Evolutionary conservation across 306 rosid species (phyloP), one percentile per base, ranked within the genome.

Genomic region (Myrica gale): DNA sequence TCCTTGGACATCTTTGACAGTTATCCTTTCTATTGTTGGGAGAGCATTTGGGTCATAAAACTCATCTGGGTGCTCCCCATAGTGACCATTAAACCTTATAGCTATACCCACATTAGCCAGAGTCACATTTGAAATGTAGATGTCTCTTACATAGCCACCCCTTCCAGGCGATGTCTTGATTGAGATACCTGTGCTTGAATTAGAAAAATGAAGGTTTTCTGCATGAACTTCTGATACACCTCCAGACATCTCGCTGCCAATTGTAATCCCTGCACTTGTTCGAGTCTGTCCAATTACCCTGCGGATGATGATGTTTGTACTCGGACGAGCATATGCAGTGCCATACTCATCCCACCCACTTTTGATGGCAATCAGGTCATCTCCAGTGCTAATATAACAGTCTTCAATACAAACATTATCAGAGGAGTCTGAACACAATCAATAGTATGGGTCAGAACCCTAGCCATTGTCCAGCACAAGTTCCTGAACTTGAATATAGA

Each of bases 291-390:
- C 91, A 1, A 74, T 44, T 9, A 91, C 84, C 81, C 97, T 78
- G 69, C 62, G 81, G 72, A 91, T 86, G 72, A 75, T 66, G 12
- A 91, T 88, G 76, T 88, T 85, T 71, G 81, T 85, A 82, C 92
- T 85, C 3, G 97, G 97, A 37, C 87, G 91, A 51, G 87, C 91
- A 16, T 78, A 89, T 21, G 87, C 82, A 68, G 82, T 89, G 72
- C 97, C 97, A 72, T 88, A 89, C 82, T 91, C 91, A 69, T 91
- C 97, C 97, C 97, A 91, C 21, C 97, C 97, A 54, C 92, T 91
- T 83, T 91, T 91, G 77, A 91, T 88, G 65, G 95, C 85, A 58
- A 91, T 85, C 73, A 89, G 78, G 81, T 91, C 97, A 79, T 91
- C 95, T n/a, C 95, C 97, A 0, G 97, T 89, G 82, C 94, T 88